Conservation (phyloP, 768 basidiomycete genomes). For the Suillus alpinus region DNA sequence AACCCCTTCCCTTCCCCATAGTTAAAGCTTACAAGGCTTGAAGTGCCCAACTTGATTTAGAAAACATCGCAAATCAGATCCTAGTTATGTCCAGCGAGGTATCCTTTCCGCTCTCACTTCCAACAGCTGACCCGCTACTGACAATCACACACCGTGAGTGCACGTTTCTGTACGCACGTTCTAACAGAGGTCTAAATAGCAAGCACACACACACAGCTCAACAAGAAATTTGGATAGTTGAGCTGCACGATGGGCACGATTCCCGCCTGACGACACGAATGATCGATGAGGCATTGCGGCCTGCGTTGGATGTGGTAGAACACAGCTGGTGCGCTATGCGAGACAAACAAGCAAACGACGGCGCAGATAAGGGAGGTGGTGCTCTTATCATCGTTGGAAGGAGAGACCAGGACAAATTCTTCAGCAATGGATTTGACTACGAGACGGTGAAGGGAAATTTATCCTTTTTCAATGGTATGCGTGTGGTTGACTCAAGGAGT, state of each 20-base stretch:
- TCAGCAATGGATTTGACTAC: conserved; percentile 80
- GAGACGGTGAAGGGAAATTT: conserved; percentile 48
- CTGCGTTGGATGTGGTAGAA: conserved; percentile 73
- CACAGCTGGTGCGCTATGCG: conserved; percentile 59
- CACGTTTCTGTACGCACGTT: background rate
- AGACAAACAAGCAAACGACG: conserved; percentile 38
- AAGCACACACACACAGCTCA: conserved; percentile 40
- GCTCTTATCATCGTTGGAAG: conserved; percentile 77
- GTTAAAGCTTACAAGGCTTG: no score
- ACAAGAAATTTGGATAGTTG: conserved; percentile 67
- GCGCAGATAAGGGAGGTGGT: conserved; percentile 49
- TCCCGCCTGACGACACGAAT: conserved; percentile 62
- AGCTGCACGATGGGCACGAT: conserved; percentile 77
- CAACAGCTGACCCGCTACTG: conserved; percentile 48
- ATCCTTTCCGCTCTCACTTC: conserved; percentile 46
- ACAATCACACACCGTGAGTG: conserved; percentile 68
- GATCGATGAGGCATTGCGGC: conserved; percentile 57
- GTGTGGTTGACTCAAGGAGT: background rate
- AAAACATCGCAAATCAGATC: no score
- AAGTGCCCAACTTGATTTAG: no score
- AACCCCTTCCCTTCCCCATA: no score
- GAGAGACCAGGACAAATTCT: conserved; percentile 80
- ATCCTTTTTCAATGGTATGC: conserved; percentile 62
- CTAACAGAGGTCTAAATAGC: background rate
- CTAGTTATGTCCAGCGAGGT: background rate